These are phyloP conservation scores for Hanseniaspora gamundiae DNA, from an alignment of 1,139 yeast genomes.

Conservation along the genomic window DNA sequence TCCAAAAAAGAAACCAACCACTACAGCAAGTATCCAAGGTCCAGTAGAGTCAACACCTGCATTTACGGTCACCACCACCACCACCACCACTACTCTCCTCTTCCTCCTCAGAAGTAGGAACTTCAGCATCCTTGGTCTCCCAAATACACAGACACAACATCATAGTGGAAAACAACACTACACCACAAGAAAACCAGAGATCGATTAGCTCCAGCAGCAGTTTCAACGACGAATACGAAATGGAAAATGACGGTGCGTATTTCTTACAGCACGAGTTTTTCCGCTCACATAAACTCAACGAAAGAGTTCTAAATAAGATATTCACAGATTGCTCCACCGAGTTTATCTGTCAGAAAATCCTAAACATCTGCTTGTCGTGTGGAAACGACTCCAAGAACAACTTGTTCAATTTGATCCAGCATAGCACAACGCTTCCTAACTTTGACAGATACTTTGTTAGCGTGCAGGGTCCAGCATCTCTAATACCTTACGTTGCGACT, in stretches of 20 bases:
- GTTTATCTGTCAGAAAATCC: neutral
- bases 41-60: conserved; percentile 2
- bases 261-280: too few relatives aligned
- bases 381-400: neutral
- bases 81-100: too few relatives aligned
- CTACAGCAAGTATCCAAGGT: neutral
- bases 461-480: neutral
- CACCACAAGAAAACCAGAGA: too few relatives aligned
- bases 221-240: too few relatives aligned
- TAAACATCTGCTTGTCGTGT: neutral
- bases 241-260: too few relatives aligned
- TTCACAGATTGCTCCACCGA: neutral
- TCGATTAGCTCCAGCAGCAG: too few relatives aligned
- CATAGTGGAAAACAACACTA: too few relatives aligned
- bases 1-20: neutral
- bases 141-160: too few relatives aligned
- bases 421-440: neutral
- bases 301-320: neutral
- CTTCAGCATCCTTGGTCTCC: too few relatives aligned
- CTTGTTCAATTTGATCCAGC: neutral
- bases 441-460: neutral
- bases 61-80: too few relatives aligned
- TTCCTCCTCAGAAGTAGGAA: too few relatives aligned
- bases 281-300: neutral
- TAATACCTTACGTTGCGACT: neutral